A percentile compares a stretch with the other conserved stretches of the same genome.
phyloP scores from a whole-genome alignment of 495 filamentous ascomycete species.

The Aspergillus taichungensis region DNA sequence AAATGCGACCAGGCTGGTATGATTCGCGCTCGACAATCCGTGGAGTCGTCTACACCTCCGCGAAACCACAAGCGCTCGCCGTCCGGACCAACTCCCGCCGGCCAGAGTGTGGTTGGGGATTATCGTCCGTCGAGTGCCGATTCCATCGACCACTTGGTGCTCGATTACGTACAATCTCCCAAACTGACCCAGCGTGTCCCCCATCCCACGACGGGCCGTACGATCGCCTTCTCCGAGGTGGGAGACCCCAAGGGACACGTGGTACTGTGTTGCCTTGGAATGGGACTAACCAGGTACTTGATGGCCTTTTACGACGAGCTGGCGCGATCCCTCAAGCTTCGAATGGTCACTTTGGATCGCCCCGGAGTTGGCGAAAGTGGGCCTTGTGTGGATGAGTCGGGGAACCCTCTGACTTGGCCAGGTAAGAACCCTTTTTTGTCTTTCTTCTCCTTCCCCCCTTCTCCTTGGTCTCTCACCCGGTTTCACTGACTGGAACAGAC shows the following conservation, averaged over 20 bases:
- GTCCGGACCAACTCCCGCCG: conserved; percentile 25
- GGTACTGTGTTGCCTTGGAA: conserved; percentile 94
- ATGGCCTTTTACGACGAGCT: conserved; percentile 98
- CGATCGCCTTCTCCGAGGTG: conserved; percentile 94
- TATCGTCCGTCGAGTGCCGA: conserved; percentile 68
- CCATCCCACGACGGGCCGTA: conserved; percentile 75
- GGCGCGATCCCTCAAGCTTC: conserved; percentile 76
- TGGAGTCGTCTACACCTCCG: conserved; percentile 28
- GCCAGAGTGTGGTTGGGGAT: conserved; percentile 22
- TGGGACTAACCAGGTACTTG: conserved; percentile 93
- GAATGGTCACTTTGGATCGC: conserved; percentile 88
- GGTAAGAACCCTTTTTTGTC: conserved; percentile 44
- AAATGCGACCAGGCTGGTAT: conserved; percentile 27
- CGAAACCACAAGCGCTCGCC: conserved; percentile 34
- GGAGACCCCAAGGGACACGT: conserved; percentile 87
- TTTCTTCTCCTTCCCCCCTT: background rate
- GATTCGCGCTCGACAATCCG: conserved; percentile 25
- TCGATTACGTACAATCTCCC: conserved; percentile 74
- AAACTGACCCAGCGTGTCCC: conserved; percentile 78
- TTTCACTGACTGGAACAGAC: conserved; percentile 43
- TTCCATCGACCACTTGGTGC: conserved; percentile 80
- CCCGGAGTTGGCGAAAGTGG: conserved; percentile 93
- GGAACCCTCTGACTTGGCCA: conserved; percentile 88
- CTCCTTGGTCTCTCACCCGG: background rate
- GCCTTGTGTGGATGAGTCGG: conserved; percentile 66